These are phyloP conservation scores for Nemania serpens DNA, from an alignment of 2,329 filamentous ascomycete genomes.

Conservation along the genomic window DNA sequence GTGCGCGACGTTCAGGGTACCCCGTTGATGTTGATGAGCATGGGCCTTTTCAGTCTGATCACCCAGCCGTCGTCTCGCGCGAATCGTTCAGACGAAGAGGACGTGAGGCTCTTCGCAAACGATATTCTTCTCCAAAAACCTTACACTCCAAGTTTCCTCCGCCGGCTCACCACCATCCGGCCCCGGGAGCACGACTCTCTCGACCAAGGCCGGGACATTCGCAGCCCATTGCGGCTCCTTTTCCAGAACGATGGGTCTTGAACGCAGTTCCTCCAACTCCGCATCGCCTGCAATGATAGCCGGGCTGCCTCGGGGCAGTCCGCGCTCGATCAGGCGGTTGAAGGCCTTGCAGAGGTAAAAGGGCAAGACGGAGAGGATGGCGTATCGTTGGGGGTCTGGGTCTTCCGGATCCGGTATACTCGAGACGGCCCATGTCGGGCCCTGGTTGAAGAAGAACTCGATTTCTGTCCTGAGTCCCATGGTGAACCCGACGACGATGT, in stretches of 20 bases:
- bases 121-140: conserved; percentile 19
- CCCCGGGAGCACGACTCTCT: conserved; percentile 8
- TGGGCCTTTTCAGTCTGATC: too few relatives aligned
- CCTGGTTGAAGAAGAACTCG: conserved; percentile 27
- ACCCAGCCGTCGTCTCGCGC: too few relatives aligned
- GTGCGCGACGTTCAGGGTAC: too few relatives aligned
- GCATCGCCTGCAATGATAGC: conserved; percentile 20
- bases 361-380: conserved; percentile 20
- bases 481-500: conserved; percentile 12
- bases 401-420: conserved; percentile 22
- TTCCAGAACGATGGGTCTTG: conserved; percentile 11
- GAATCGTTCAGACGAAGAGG: background rate
- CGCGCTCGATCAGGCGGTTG: conserved; percentile 23
- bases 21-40: too few relatives aligned
- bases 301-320: conserved; percentile 19
- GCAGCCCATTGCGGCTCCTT: conserved; percentile 15
- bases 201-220: conserved; percentile 10
- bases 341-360: conserved; percentile 24
- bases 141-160: conserved; percentile 6
- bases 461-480: conserved; percentile 23
- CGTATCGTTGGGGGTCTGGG: conserved; percentile 22
- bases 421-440: conserved; percentile 19
- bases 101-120: conserved; percentile 19
- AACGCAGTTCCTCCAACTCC: background rate
- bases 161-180: conserved; percentile 4